These are phyloP conservation scores for Phaffia tasmanica DNA, from an alignment of 768 basidiomycete species.

Conservation along the genomic window DNA sequence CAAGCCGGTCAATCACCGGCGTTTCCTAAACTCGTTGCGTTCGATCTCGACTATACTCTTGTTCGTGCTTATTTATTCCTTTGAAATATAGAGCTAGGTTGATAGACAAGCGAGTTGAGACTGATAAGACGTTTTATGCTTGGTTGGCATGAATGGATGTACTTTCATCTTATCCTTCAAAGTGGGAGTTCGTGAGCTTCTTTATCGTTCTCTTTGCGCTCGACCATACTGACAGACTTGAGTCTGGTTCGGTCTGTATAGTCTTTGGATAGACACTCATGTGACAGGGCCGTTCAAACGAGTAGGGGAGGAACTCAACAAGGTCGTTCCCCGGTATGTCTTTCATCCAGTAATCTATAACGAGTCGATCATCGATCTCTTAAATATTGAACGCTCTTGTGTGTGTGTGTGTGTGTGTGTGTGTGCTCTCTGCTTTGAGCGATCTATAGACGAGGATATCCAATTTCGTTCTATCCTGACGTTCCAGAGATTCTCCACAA, in stretches of 20 bases:
- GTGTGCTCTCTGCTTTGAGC: not conserved
- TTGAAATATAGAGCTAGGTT: constrained; percentile 4
- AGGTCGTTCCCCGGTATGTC: constrained; percentile 35
- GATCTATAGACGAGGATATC: constrained; percentile 44
- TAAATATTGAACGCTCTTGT: not conserved
- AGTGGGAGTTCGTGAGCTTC: not conserved
- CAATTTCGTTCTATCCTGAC: constrained; percentile 62
- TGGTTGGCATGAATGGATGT: constrained; percentile 13
- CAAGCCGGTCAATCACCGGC: not conserved
- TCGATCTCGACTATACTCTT: constrained; percentile 63
- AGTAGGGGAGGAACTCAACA: constrained; percentile 36
- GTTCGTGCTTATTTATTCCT: constrained; percentile 2
- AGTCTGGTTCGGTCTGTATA: not conserved
- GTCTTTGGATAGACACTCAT: constrained; percentile 76
- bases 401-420: not conserved
- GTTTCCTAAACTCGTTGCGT: constrained; percentile 58
- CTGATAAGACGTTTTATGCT: constrained; percentile 70
- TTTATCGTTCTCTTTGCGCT: not conserved
- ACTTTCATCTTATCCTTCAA: not conserved
- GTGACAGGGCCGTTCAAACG: constrained; percentile 45
- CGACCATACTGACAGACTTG: not conserved
- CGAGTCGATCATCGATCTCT: not conserved
- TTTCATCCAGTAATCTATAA: not conserved
- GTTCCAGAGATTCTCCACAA: constrained; percentile 61
- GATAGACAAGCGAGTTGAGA: too few relatives aligned